Conservation (phyloP, 2,329 filamentous ascomycete genomes). For the Alternaria sp. region DNA sequence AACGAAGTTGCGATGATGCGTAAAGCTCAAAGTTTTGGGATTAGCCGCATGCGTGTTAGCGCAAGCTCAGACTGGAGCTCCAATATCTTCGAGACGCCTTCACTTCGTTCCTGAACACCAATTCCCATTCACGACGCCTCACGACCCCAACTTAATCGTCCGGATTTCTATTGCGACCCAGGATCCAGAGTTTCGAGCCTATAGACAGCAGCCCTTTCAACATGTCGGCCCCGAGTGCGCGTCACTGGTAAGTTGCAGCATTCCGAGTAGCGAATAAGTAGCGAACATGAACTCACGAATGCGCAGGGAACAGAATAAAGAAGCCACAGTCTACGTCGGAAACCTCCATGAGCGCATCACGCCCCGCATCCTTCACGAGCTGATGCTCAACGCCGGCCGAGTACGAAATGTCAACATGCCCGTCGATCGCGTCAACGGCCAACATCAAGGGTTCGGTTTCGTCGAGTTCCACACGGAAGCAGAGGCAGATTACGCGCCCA, state of each 20-base stretch:
- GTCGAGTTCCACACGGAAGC: slow-evolving; percentile 96
- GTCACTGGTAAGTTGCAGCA: slow-evolving; percentile 70
- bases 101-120: slow-evolving; percentile 3
- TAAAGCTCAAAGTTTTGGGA: slow-evolving; percentile 33
- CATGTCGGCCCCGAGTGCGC: slow-evolving; percentile 68
- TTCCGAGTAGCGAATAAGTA: neutral
- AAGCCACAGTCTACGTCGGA: slow-evolving; percentile 96
- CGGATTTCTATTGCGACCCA: neutral
- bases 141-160: neutral
- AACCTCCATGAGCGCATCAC: slow-evolving; percentile 97
- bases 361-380: slow-evolving; percentile 90
- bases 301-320: slow-evolving; percentile 81
- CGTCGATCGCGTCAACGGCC: slow-evolving; percentile 96
- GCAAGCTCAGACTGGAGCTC: slow-evolving; percentile 18
- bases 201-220: slow-evolving; percentile 7
- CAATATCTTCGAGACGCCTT: slow-evolving; percentile 26
- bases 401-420: slow-evolving; percentile 98
- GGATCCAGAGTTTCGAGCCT: neutral
- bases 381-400: slow-evolving; percentile 97
- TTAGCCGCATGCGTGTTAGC: slow-evolving; percentile 16
- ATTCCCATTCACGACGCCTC: slow-evolving; percentile 3
- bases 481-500: slow-evolving; percentile 94
- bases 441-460: slow-evolving; percentile 97
- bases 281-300: slow-evolving; percentile 20
- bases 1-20: slow-evolving; percentile 16